These are phyloP conservation scores for Polyplosphaeria fusca DNA, from an alignment of 495 filamentous ascomycete genomes.

Conservation along the genomic window DNA sequence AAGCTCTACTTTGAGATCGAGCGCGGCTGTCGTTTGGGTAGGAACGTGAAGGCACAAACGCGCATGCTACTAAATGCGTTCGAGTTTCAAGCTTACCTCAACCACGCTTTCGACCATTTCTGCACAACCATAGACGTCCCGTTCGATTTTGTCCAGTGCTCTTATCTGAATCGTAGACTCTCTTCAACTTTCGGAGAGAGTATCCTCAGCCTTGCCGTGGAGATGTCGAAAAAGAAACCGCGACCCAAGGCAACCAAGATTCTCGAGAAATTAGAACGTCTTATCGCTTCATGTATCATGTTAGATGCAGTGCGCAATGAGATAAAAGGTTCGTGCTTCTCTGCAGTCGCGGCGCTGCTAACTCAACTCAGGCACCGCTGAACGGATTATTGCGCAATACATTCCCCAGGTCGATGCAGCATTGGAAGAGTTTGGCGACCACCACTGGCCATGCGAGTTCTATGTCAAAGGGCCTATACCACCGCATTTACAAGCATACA, in stretches of 20 bases:
- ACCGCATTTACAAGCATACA: constrained; percentile 8
- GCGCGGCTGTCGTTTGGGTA: background rate
- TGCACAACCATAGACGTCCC: constrained; percentile 14
- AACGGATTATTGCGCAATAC: constrained; percentile 23
- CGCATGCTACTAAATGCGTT: constrained; percentile 20
- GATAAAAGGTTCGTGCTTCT: constrained; percentile 6
- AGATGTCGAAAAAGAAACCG: constrained; percentile 2
- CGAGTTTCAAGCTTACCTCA: constrained; percentile 20
- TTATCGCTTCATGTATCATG: constrained; percentile 27
- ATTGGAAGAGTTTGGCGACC: constrained; percentile 18
- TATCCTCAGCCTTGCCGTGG: constrained; percentile 15
- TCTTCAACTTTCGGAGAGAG: constrained; percentile 19
- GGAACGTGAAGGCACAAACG: constrained; percentile 4
- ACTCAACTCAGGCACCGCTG: constrained; percentile 12
- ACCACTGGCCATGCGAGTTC: constrained; percentile 24
- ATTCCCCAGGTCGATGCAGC: constrained; percentile 19
- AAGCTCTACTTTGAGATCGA: constrained; percentile 18
- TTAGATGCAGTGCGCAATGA: constrained; percentile 18
- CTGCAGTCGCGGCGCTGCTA: background rate
- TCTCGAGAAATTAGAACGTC: constrained; percentile 11
- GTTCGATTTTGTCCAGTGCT: constrained; percentile 21
- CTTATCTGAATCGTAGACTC: constrained; percentile 14
- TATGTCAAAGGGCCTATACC: constrained; percentile 5
- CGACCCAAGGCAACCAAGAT: constrained; percentile 1
- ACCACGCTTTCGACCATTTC: constrained; percentile 29